Percentiles rank a stretch among this genome's conserved stretches.
phyloP scores from a whole-genome alignment of 1,139 yeast species.

The Magnusiomyces tetraspermus region DNA sequence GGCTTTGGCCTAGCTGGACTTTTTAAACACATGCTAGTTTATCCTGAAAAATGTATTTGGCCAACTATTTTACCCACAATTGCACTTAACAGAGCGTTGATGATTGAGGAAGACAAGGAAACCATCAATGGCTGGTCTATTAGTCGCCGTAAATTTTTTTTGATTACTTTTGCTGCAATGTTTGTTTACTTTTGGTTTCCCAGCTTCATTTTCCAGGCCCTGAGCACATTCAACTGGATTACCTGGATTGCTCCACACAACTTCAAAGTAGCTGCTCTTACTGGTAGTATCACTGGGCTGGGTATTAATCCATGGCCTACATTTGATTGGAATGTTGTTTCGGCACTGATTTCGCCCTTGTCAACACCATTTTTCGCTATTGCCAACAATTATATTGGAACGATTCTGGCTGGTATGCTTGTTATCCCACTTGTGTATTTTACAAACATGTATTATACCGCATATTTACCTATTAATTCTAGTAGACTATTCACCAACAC shows the following conservation, averaged over 20 bases:
- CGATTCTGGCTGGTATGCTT: conserved; percentile 34
- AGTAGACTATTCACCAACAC: conserved; percentile 40
- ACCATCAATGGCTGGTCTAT: conserved; percentile 45
- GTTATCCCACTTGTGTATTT: conserved; percentile 40
- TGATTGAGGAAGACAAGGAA: conserved; percentile 37
- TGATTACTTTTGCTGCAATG: conserved; percentile 32
- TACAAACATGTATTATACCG: conserved; percentile 43
- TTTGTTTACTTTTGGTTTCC: conserved; percentile 54
- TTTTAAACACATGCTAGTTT: conserved; percentile 46
- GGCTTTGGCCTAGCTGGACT: conserved; percentile 61
- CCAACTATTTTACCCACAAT: conserved; percentile 47
- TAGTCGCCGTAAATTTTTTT: conserved; percentile 41
- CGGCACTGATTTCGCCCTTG: conserved; percentile 27
- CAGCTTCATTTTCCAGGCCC: conserved; percentile 40
- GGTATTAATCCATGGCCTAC: conserved; percentile 43
- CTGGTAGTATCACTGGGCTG: conserved; percentile 44
- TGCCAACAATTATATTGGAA: conserved; percentile 37
- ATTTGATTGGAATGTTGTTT: conserved; percentile 43
- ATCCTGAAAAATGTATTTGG: conserved; percentile 50
- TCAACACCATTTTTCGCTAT: conserved; percentile 38
- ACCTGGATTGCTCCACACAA: conserved; percentile 54
- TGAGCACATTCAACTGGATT: conserved; percentile 51
- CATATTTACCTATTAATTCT: conserved; percentile 45
- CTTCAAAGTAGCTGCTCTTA: conserved; percentile 43
- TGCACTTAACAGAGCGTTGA: conserved; percentile 47